Conservation (phyloP, 805 yeast genomes). For the Ogataea nakhonphanomensis region DNA sequence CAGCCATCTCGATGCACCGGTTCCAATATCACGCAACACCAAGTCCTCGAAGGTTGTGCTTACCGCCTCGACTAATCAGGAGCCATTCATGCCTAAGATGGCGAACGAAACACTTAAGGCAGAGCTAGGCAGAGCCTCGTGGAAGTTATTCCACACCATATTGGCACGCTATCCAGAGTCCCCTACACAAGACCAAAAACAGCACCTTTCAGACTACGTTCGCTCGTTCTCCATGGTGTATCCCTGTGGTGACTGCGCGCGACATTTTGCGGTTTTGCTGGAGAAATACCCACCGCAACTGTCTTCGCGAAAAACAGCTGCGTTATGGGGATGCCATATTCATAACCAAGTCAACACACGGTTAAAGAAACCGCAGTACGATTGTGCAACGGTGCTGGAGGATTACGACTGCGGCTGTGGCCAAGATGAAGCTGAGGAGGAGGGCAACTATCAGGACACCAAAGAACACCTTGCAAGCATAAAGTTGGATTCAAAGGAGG, state of each 20-base stretch:
- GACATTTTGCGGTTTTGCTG: constrained; percentile 75
- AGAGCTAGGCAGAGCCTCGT: constrained; percentile 84
- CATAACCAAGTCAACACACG: constrained; percentile 83
- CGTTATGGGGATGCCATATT: constrained; percentile 93
- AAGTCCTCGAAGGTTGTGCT: background rate
- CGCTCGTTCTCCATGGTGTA: constrained; percentile 83
- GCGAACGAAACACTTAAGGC: constrained; percentile 66
- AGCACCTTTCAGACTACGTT: constrained; percentile 61
- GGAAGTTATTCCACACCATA: constrained; percentile 90
- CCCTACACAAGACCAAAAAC: constrained; percentile 63
- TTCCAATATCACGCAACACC: constrained; percentile 14
- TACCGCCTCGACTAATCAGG: constrained; percentile 2
- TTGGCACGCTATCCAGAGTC: constrained; percentile 87
- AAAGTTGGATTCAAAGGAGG: constrained; percentile 44
- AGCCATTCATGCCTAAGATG: constrained; percentile 87
- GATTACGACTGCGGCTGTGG: constrained; percentile 98
- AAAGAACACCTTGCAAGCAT: constrained; percentile 42
- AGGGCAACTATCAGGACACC: constrained; percentile 42
- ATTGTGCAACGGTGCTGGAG: constrained; percentile 79
- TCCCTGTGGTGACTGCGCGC: constrained; percentile 97
- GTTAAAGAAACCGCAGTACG: constrained; percentile 67
- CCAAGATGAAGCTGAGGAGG: constrained; percentile 52
- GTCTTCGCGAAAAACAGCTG: constrained; percentile 70
- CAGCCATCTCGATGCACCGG: constrained; percentile 20
- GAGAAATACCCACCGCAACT: constrained; percentile 81